Conservation (phyloP, 1,284 basidiomycete species). For the Inonotus hispidus region DNA sequence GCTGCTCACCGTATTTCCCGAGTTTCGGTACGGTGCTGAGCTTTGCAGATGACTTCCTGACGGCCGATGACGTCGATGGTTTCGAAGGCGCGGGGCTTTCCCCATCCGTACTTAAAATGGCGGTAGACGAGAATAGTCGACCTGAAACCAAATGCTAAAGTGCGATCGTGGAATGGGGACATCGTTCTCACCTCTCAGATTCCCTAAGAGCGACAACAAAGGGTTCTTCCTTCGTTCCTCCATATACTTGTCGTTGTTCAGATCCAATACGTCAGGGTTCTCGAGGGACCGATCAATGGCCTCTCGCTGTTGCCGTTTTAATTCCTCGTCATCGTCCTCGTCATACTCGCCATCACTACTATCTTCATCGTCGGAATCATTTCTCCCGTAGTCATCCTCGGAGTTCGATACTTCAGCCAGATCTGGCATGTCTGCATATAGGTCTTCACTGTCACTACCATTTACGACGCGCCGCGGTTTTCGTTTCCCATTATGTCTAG, state of each 20-base stretch:
- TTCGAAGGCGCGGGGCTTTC: slow-evolving; percentile 25
- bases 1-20: not conserved
- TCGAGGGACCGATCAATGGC: slow-evolving; percentile 65
- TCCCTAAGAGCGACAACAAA: slow-evolving; percentile 65
- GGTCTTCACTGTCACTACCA: slow-evolving; percentile 29
- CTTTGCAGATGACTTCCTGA: slow-evolving; percentile 20
- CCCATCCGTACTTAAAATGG: slow-evolving; percentile 44
- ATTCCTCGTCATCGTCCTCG: slow-evolving; percentile 60
- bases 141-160: slow-evolving; percentile 36
- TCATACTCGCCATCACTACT: slow-evolving; percentile 48
- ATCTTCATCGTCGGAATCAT: slow-evolving; percentile 24
- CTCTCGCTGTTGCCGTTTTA: slow-evolving; percentile 54
- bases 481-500: slow-evolving; percentile 30
- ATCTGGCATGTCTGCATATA: slow-evolving; percentile 54
- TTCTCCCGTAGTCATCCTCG: slow-evolving; percentile 33
- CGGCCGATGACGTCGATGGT: slow-evolving; percentile 20
- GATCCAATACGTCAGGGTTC: slow-evolving; percentile 49
- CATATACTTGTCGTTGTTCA: slow-evolving; percentile 35
- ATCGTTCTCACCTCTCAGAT: slow-evolving; percentile 50
- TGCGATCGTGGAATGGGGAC: not conserved
- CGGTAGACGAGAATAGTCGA: slow-evolving; percentile 61
- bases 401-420: slow-evolving; percentile 58
- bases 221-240: slow-evolving; percentile 63
- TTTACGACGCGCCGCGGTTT: slow-evolving; percentile 44
- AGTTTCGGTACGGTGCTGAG: slow-evolving; percentile 7